phyloP scores from a whole-genome alignment of 306 rosid genomes.

The Ormosia semicastrata region DNA sequence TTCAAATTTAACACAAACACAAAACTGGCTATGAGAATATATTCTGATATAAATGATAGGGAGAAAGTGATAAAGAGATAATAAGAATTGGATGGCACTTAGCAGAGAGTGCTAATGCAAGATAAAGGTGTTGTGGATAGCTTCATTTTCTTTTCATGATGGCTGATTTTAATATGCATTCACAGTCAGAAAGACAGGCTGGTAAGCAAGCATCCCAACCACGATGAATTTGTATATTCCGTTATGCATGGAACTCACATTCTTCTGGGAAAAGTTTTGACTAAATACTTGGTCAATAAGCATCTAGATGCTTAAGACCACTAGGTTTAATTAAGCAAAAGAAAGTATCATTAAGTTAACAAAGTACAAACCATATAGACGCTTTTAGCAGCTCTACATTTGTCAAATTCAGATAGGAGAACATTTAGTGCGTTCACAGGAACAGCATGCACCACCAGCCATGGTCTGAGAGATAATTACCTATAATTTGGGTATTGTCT shows the following conservation, averaged over 20 bases:
- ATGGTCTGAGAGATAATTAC: background rate
- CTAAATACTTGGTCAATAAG: constrained; percentile 34
- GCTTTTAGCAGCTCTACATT: constrained; percentile 4
- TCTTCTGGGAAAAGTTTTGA: constrained; percentile 40
- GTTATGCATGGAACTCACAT: constrained; percentile 44
- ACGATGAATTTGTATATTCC: constrained; percentile 38
- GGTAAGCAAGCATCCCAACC: constrained; percentile 42
- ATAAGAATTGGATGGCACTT: background rate
- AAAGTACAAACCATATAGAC: constrained; percentile 11
- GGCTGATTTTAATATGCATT: constrained; percentile 37
- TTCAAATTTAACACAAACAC: background rate
- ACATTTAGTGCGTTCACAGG: background rate
- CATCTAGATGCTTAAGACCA: constrained; percentile 6
- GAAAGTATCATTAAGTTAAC: constrained; percentile 13
- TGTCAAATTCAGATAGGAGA: constrained; percentile 2
- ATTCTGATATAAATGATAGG: background rate
- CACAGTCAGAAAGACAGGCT: constrained; percentile 47
- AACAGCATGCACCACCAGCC: constrained; percentile 11
- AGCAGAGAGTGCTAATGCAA: background rate
- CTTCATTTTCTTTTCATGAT: background rate
- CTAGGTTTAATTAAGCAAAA: background rate
- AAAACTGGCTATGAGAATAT: background rate
- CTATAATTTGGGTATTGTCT: background rate
- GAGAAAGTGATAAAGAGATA: background rate
- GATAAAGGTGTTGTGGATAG: background rate